These are phyloP conservation scores for Nicotiana sylvestris DNA, from an alignment of 257 asterid genomes.

Conservation along the genomic window DNA sequence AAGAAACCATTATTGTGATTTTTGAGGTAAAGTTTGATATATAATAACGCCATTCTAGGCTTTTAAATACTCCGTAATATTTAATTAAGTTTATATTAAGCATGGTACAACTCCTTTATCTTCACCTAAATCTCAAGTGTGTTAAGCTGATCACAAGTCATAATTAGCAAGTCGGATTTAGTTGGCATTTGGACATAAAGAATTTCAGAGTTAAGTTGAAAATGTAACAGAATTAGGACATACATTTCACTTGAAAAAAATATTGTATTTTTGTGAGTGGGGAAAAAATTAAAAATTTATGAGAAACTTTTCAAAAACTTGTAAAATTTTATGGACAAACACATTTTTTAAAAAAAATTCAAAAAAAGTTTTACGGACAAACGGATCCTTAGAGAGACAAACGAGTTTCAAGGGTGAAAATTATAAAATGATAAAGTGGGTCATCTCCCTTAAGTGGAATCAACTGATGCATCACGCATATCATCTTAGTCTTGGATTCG, in stretches of 20 bases:
- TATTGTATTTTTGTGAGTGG: no score
- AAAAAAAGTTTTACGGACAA: no score
- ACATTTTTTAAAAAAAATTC: no score
- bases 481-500: neutral
- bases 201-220: no score
- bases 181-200: no score
- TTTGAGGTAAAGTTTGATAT: neutral
- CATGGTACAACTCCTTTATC: neutral
- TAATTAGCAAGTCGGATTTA: neutral
- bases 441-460: neutral
- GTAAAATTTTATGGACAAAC: no score
- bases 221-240: no score
- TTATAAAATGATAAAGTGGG: neutral
- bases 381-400: no score
- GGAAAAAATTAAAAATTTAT: no score
- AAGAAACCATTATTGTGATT: neutral
- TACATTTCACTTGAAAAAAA: no score
- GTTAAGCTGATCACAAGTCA: neutral
- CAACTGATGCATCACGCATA: neutral
- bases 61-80: neutral
- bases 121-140: neutral
- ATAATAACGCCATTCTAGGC: neutral
- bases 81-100: neutral
- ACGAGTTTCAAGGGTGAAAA: no score
- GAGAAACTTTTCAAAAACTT: no score